Conservation (phyloP, 768 basidiomycete species). For the Sutorius australiensis region DNA sequence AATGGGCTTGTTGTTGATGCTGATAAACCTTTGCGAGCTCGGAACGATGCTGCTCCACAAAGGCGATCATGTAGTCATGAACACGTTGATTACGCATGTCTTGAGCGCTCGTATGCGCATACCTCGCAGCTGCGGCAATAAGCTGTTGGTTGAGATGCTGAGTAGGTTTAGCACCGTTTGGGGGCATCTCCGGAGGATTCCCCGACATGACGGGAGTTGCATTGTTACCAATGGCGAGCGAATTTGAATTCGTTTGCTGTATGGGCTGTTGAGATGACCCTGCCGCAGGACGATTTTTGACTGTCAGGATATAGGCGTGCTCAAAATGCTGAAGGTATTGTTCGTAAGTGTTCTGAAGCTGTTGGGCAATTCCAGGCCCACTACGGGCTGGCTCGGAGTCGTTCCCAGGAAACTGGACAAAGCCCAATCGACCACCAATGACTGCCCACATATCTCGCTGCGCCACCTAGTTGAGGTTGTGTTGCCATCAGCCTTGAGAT, state of each 20-base stretch:
- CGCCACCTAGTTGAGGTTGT: slow-evolving; percentile 41
- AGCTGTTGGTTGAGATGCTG: slow-evolving; percentile 28
- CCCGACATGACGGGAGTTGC: slow-evolving; percentile 8
- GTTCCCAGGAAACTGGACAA: slow-evolving; percentile 59
- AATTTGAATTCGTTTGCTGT: slow-evolving; percentile 13
- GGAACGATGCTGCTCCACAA: slow-evolving; percentile 54
- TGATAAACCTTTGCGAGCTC: slow-evolving; percentile 27
- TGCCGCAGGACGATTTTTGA: slow-evolving; percentile 22
- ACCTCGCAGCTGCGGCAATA: slow-evolving; percentile 44
- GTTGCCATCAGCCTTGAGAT: slow-evolving; percentile 7
- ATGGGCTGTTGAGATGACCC: slow-evolving; percentile 13
- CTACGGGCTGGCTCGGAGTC: slow-evolving; percentile 58
- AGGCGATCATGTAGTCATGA: slow-evolving; percentile 46
- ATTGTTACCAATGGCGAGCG: slow-evolving; percentile 10
- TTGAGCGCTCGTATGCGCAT: slow-evolving; percentile 41
- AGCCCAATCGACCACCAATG: slow-evolving; percentile 65
- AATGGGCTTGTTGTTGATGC: slow-evolving; percentile 26
- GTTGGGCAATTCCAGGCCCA: slow-evolving; percentile 59
- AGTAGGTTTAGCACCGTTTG: slow-evolving; percentile 5
- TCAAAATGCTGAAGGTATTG: slow-evolving; percentile 58
- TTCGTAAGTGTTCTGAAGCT: slow-evolving; percentile 58
- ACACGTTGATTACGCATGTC: slow-evolving; percentile 54
- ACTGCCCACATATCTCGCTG: slow-evolving; percentile 58
- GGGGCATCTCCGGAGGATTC: slow-evolving; percentile 19
- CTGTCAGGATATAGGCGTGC: slow-evolving; percentile 43